Conservation (phyloP, 2,329 filamentous ascomycete genomes). For the Monilinia polystroma region DNA sequence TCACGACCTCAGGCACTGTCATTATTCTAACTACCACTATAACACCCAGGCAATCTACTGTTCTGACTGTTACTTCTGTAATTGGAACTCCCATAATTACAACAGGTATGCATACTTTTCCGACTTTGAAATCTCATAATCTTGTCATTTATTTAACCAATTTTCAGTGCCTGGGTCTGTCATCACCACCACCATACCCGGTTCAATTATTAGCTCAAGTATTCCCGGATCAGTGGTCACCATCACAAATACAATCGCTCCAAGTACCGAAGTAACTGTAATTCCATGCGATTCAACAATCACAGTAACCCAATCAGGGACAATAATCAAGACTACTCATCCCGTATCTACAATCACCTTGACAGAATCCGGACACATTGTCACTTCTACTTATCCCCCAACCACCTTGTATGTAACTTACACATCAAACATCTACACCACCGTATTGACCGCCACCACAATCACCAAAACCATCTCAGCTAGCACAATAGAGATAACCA, state of each 20-base stretch:
- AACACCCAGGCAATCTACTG: background rate
- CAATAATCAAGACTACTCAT: background rate
- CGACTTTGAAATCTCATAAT: background rate
- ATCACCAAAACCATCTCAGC: constrained; percentile 14
- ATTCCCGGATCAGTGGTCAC: constrained; percentile 4
- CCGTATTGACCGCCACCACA: background rate
- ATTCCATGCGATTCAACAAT: constrained; percentile 17
- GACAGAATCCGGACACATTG: background rate
- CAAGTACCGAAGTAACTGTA: constrained; percentile 8
- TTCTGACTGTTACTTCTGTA: background rate
- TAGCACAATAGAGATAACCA: constrained; percentile 2
- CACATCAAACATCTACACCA: constrained; percentile 12
- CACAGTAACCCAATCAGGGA: background rate
- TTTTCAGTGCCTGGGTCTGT: constrained; percentile 8
- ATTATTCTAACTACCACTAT: too few relatives aligned
- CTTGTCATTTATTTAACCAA: background rate
- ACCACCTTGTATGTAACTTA: constrained; percentile 6
- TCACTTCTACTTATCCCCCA: constrained; percentile 4
- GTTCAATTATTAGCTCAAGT: background rate
- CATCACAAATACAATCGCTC: constrained; percentile 13
- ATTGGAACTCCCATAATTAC: constrained; percentile 4
- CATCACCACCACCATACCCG: constrained; percentile 7
- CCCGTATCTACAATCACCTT: constrained; percentile 15
- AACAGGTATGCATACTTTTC: background rate
- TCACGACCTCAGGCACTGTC: too few relatives aligned